Conservation (phyloP, 345 rosid genomes). For the Carallia brachiata region DNA sequence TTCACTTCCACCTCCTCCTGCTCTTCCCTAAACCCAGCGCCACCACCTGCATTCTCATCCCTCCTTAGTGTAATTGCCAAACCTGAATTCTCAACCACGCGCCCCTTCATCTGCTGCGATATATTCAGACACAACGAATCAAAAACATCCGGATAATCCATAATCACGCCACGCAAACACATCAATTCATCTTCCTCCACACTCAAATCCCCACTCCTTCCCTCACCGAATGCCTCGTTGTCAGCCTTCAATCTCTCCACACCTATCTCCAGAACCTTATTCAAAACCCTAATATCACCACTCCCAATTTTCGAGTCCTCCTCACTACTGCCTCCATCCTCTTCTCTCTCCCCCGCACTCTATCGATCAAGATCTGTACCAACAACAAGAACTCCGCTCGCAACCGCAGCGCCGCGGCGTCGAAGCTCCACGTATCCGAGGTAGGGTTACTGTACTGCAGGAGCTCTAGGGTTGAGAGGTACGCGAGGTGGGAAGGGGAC, state of each 20-base stretch:
- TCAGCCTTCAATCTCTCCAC: constrained; percentile 60
- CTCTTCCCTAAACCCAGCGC: constrained; percentile 21
- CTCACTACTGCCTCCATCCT: constrained; percentile 12
- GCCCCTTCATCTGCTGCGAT: constrained; percentile 54
- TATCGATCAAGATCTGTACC: constrained; percentile 60
- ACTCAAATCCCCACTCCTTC: constrained; percentile 18
- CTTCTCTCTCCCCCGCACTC: constrained; percentile 39
- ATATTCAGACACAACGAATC: constrained; percentile 70
- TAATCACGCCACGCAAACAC: constrained; percentile 50
- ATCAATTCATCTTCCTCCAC: constrained; percentile 47
- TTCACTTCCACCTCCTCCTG: constrained; percentile 43
- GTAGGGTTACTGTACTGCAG: constrained; percentile 51
- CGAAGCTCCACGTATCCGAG: constrained; percentile 65
- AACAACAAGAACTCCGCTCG: constrained; percentile 75
- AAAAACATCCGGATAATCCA: constrained; percentile 63
- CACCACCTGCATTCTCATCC: constrained; percentile 30
- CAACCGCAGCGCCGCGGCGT: constrained; percentile 54
- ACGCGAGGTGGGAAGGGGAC: constrained; percentile 70
- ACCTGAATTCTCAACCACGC: constrained; percentile 40
- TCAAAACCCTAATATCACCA: constrained; percentile 53
- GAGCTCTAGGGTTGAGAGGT: constrained; percentile 70
- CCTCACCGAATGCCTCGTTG: constrained; percentile 23
- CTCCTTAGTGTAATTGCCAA: constrained; percentile 40
- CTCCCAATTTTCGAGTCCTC: constrained; percentile 18
- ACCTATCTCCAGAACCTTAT: constrained; percentile 59